Base-by-base conservation (phyloP, 192 early-diverging fungal species). In the Geosiphon pyriformis region DNA sequence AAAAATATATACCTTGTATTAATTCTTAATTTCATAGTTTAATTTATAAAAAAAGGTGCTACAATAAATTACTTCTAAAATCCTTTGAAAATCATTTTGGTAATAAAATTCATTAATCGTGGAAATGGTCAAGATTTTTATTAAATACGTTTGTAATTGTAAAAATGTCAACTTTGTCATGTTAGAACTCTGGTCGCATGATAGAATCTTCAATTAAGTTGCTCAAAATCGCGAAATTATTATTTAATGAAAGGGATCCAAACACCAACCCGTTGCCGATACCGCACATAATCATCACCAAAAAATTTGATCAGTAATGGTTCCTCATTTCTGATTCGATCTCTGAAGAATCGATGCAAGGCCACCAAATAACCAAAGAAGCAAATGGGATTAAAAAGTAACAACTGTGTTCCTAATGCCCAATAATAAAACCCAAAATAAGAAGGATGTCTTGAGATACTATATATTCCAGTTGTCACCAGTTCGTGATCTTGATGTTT, bases 381-480 rank as follows among this genome's bases (percentile, higher is more conserved):
- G 31, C 87, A 89, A 10, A 96, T 62, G 0, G 90, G 90, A 72
- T 98, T 98, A 42, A 79, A 78, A 52, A 94, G 75, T 64, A 92
- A 69, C 4, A 92, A 30, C 67, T 96, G 94, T 18, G 88, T 82
- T 23, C 87, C 85, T 11, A 90, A 50, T 2, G 85, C 93, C 93
- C 93, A 98, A 72, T 90, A 89, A 69, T 91, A 97, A 72, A 96
- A 98, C 30, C 90, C 94, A 67, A 94, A 92, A 67, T 98, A 98
- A 12, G 93, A 89, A 12, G 96, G 96, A 69, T 98, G 96, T 23
- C 96, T 85, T 71, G 95, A 84, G 27, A 85, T 54, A 32, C 88
- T 88, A 71, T 98, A 98, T 42, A 98, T 84, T 12, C 96, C 94
- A 33, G 83, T 84, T 1, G 87, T 92, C 12, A 98, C 89, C 17